phyloP scores from a whole-genome alignment of 2,329 filamentous ascomycete species.

The Cytospora piceicola region DNA sequence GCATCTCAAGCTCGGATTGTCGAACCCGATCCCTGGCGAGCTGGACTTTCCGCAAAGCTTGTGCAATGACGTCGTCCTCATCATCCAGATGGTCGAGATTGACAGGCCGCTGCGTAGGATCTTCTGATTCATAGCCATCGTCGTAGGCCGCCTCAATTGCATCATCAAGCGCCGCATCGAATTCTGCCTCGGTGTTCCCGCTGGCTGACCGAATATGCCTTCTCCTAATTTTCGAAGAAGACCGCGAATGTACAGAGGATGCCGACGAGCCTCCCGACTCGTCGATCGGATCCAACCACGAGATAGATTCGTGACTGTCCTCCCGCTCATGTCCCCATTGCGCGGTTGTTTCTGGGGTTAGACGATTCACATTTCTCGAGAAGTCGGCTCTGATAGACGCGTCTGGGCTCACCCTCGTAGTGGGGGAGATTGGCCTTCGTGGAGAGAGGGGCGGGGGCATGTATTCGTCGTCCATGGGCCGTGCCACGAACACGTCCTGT shows the following conservation, averaged over 20 bases:
- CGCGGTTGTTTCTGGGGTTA: constrained; percentile 31
- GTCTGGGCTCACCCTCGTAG: constrained; percentile 40
- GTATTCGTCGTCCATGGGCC: constrained; percentile 59
- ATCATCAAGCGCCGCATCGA: constrained; percentile 91
- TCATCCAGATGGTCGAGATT: constrained; percentile 32
- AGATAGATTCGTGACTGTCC: constrained; percentile 78
- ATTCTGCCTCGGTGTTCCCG: constrained; percentile 81
- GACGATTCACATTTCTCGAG: constrained; percentile 37
- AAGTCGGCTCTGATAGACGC: constrained; percentile 43
- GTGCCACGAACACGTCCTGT: constrained; percentile 48
- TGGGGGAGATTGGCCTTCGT: constrained; percentile 57
- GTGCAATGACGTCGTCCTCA: constrained; percentile 52
- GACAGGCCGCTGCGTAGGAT: constrained; percentile 26
- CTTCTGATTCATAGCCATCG: constrained; percentile 73
- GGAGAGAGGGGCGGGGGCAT: constrained; percentile 75
- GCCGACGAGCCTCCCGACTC: constrained; percentile 81
- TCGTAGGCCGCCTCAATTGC: constrained; percentile 96
- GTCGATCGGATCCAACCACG: constrained; percentile 93
- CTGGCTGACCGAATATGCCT: constrained; percentile 72
- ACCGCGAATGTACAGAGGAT: constrained; percentile 80
- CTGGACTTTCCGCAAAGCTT: constrained; percentile 69
- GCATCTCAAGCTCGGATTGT: constrained; percentile 72
- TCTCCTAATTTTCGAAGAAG: constrained; percentile 70
- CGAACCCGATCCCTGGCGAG: constrained; percentile 75
- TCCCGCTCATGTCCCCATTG: constrained; percentile 54